Evolutionary conservation across 2,329 filamentous ascomycete species (phyloP).

Genomic region (Colletotrichum higginsianum): DNA sequence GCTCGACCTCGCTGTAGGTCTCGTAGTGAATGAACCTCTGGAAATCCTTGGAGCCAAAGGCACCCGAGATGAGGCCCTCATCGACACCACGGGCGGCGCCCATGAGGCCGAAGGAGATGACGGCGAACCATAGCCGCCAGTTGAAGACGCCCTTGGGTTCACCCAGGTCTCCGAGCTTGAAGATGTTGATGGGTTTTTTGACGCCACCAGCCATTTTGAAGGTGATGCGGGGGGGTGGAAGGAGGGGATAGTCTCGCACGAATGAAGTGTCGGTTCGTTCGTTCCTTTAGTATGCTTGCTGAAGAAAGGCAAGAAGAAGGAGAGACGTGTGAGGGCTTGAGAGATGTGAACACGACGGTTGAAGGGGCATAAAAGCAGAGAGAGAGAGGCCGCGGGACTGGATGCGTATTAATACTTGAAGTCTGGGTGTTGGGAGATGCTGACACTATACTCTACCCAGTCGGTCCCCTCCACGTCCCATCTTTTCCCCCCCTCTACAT

Average conservation of each 20-base stretch:
- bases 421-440: neutral
- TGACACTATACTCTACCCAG: neutral
- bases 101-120: conserved; percentile 81
- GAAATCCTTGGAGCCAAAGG: conserved; percentile 78
- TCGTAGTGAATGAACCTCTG: conserved; percentile 71
- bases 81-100: conserved; percentile 85
- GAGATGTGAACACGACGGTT: conserved; percentile 37
- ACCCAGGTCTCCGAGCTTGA: conserved; percentile 73
- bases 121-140: conserved; percentile 84
- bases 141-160: conserved; percentile 82
- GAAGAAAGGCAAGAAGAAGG: too few species aligned
- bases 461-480: conserved; percentile 26
- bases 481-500: neutral
- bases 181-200: conserved; percentile 74
- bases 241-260: conserved; percentile 19
- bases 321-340: neutral
- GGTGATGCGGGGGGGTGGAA: too few species aligned
- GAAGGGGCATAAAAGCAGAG: neutral
- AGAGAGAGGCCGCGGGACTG: neutral
- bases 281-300: conserved; percentile 1
- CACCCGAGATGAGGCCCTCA: conserved; percentile 83
- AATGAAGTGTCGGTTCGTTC: neutral
- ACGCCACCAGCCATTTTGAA: conserved; percentile 53
- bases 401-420: conserved; percentile 33
- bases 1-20: conserved; percentile 65